These are phyloP conservation scores for Clarireedia paspali DNA, from an alignment of 2,329 filamentous ascomycete species.

Conservation along the genomic window DNA sequence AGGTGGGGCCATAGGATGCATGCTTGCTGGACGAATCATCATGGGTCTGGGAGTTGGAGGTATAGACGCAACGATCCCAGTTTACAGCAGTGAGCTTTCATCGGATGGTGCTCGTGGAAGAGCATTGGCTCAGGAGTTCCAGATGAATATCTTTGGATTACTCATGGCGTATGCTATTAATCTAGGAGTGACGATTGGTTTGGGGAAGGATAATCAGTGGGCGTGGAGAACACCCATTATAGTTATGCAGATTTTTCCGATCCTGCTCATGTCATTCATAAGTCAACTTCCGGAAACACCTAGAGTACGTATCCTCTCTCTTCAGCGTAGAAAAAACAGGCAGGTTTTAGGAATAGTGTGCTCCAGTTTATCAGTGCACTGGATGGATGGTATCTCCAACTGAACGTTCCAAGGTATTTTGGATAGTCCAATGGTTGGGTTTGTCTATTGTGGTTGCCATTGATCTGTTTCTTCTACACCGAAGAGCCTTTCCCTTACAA, in stretches of 20 bases:
- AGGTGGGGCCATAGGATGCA: constrained; percentile 40
- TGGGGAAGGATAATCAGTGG: constrained; percentile 51
- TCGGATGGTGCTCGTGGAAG: constrained; percentile 49
- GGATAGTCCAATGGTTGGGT: too few species aligned
- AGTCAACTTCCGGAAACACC: constrained; percentile 48
- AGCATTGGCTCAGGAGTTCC: constrained; percentile 55
- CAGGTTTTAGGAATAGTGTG: too few species aligned
- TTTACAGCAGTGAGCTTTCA: constrained; percentile 49
- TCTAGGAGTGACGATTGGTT: constrained; percentile 41
- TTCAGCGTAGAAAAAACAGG: too few species aligned
- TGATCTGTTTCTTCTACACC: too few species aligned
- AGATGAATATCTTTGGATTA: constrained; percentile 56
- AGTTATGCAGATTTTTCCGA: constrained; percentile 51
- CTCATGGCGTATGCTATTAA: constrained; percentile 55
- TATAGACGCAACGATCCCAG: constrained; percentile 52
- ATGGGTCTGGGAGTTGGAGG: constrained; percentile 52
- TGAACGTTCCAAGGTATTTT: too few species aligned
- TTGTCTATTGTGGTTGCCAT: too few species aligned
- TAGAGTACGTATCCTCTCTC: constrained; percentile 20
- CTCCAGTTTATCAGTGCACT: too few species aligned
- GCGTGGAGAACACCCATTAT: constrained; percentile 55
- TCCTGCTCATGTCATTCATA: constrained; percentile 45
- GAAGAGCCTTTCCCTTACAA: too few species aligned
- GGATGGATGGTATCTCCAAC: too few species aligned
- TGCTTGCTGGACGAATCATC: constrained; percentile 33